phyloP scores from a whole-genome alignment of 768 basidiomycete genomes.

The Collybia nuda region DNA sequence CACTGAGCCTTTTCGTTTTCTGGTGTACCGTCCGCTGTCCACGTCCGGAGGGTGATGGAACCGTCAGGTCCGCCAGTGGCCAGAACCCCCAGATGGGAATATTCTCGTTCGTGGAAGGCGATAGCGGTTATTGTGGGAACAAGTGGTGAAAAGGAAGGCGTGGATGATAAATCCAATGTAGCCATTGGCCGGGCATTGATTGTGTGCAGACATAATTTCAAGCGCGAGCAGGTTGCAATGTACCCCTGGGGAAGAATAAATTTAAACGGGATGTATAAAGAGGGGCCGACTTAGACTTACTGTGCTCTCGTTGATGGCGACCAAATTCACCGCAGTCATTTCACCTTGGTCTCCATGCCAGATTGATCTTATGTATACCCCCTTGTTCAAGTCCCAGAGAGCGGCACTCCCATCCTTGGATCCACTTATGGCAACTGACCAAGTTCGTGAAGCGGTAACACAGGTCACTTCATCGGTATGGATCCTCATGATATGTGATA shows the following conservation, averaged over 20 bases:
- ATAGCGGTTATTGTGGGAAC: conserved; percentile 68
- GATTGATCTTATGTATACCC: conserved; percentile 77
- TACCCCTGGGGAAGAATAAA: conserved; percentile 58
- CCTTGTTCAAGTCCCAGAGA: conserved; percentile 88
- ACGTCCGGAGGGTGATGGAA: conserved; percentile 76
- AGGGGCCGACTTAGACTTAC: conserved; percentile 49
- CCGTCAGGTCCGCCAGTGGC: conserved; percentile 80
- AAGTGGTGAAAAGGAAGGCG: conserved; percentile 40
- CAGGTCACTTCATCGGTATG: conserved; percentile 70
- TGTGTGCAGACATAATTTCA: conserved; percentile 76
- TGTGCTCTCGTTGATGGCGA: conserved; percentile 83
- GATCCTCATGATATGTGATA: conserved; percentile 78
- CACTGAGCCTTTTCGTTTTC: conserved; percentile 67
- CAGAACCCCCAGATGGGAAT: conserved; percentile 73
- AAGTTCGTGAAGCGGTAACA: conserved; percentile 72
- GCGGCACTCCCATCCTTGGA: conserved; percentile 85
- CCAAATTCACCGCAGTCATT: conserved; percentile 54
- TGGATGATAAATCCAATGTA: conserved; percentile 56
- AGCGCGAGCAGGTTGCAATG: conserved; percentile 78
- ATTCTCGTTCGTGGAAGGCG: conserved; percentile 89
- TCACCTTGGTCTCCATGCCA: conserved; percentile 57
- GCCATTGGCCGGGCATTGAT: conserved; percentile 84
- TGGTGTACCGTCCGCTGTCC: conserved; percentile 77
- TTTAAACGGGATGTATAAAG: background rate
- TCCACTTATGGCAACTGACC: conserved; percentile 84